phyloP scores from a whole-genome alignment of 257 asterid species.

The Anisodus tanguticus region DNA sequence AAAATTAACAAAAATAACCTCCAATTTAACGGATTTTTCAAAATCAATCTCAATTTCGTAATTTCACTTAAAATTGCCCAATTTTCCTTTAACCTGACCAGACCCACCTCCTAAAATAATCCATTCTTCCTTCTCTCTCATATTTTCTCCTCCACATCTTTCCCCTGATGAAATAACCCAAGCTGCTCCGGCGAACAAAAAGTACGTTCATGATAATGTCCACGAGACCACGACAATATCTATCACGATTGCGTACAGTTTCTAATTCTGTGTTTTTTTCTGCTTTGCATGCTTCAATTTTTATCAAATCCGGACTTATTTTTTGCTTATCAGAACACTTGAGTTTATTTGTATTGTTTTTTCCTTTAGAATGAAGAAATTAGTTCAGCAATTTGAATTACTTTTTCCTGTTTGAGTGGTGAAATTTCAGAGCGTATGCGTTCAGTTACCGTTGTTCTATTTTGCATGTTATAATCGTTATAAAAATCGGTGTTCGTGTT shows the following conservation, averaged over 20 bases:
- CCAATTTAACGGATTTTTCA: too few relatives aligned
- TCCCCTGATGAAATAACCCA: too few relatives aligned
- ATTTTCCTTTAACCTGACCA: too few relatives aligned
- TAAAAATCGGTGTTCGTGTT: not conserved
- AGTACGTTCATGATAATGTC: constrained; percentile 81
- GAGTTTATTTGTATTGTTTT: not conserved
- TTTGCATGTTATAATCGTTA: constrained; percentile 6
- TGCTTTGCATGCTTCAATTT: constrained; percentile 32
- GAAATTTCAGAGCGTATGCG: not conserved
- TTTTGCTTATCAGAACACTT: not conserved
- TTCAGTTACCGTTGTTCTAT: not conserved
- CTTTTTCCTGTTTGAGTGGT: not conserved
- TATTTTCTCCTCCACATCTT: too few relatives aligned
- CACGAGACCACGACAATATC: constrained; percentile 66
- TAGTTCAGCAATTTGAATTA: not conserved
- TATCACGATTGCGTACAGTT: constrained; percentile 70
- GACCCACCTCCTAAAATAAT: too few relatives aligned
- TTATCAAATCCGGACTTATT: not conserved
- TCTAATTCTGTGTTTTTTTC: constrained; percentile 16
- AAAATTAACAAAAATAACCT: too few relatives aligned
- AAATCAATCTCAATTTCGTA: too few relatives aligned
- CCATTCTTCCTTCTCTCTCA: too few relatives aligned
- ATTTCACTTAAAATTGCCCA: too few relatives aligned
- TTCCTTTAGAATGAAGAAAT: not conserved
- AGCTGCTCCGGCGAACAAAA: not conserved